Conservation (phyloP, 169 alveolate species). For the Neospora caninum region DNA sequence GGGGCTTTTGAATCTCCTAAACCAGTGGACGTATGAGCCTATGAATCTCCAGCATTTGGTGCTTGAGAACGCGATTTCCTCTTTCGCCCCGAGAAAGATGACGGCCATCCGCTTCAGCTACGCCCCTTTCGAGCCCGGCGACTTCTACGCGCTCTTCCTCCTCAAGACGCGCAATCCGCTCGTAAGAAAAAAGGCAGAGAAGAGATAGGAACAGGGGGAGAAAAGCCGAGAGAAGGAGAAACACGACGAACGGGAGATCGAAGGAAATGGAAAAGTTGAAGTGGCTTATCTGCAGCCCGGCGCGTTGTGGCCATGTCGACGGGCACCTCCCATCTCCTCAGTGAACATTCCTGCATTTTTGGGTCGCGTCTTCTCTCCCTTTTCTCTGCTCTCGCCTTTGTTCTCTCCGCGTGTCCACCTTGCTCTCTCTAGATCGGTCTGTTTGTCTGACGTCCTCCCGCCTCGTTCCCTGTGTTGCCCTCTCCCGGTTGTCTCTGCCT, state of each 20-base stretch:
- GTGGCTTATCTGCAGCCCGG: no score
- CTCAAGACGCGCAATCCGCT: not conserved
- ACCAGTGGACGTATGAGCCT: slow-evolving; percentile 1
- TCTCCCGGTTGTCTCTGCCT: no score
- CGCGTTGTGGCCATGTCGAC: no score
- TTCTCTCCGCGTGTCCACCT: not conserved
- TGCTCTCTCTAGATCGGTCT: not conserved
- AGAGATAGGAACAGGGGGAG: not conserved
- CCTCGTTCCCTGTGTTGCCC: no score
- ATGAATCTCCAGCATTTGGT: not conserved
- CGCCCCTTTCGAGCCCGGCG: slow-evolving; percentile 39
- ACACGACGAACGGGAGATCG: no score
- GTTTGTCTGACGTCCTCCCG: no score
- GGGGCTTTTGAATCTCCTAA: not conserved
- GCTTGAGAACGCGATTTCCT: not conserved
- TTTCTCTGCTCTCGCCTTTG: no score
- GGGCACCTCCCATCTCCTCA: no score
- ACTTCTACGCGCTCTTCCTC: not conserved
- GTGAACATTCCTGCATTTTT: no score
- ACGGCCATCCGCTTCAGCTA: not conserved
- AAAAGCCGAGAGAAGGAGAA: not conserved
- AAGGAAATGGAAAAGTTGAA: no score
- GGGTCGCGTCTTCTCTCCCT: no score
- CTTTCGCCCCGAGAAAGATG: not conserved
- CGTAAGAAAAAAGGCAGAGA: not conserved